Percentiles rank a stretch among this genome's conserved stretches.
phyloP scores from a whole-genome alignment of 2,329 filamentous ascomycete genomes.

The Pyrenophora seminiperda region DNA sequence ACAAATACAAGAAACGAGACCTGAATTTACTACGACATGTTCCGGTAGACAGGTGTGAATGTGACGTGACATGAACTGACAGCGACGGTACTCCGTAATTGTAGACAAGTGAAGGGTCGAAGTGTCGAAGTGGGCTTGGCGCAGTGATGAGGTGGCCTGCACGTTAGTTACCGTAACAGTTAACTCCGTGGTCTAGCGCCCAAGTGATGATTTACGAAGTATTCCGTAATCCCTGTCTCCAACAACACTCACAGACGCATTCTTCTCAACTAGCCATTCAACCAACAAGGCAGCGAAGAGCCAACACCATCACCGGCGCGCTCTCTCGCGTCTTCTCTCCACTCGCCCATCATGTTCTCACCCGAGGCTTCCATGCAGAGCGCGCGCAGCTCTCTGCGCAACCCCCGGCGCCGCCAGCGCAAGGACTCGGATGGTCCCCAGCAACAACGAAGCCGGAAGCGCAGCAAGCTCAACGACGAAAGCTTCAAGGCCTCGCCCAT shows the following conservation, averaged over 20 bases:
- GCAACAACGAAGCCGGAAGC: constrained; percentile 52
- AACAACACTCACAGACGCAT: constrained; percentile 21
- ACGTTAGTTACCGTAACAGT: too few relatives aligned
- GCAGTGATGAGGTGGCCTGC: background rate
- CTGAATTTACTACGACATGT: constrained; percentile 7
- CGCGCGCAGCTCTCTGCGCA: constrained; percentile 49
- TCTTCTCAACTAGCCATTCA: constrained; percentile 24
- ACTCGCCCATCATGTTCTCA: constrained; percentile 46
- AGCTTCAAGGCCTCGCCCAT: constrained; percentile 42
- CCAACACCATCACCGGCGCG: constrained; percentile 33
- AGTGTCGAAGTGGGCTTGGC: background rate
- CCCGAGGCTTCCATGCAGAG: constrained; percentile 45
- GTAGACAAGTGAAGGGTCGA: background rate
- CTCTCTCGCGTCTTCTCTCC: constrained; percentile 36
- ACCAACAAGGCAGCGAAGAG: constrained; percentile 21
- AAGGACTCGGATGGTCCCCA: constrained; percentile 52
- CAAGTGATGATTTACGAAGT: background rate
- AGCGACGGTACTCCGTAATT: too few relatives aligned
- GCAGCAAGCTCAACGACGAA: constrained; percentile 54
- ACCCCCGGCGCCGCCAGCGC: constrained; percentile 54
- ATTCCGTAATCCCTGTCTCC: constrained; percentile 22
- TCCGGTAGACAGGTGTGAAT: background rate
- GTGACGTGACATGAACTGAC: too few relatives aligned
- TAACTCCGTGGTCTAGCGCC: constrained; percentile 19
- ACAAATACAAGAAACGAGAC: constrained; percentile 21